These are phyloP conservation scores for Quercus engelmannii DNA, from an alignment of 306 rosid genomes.

Conservation along the genomic window DNA sequence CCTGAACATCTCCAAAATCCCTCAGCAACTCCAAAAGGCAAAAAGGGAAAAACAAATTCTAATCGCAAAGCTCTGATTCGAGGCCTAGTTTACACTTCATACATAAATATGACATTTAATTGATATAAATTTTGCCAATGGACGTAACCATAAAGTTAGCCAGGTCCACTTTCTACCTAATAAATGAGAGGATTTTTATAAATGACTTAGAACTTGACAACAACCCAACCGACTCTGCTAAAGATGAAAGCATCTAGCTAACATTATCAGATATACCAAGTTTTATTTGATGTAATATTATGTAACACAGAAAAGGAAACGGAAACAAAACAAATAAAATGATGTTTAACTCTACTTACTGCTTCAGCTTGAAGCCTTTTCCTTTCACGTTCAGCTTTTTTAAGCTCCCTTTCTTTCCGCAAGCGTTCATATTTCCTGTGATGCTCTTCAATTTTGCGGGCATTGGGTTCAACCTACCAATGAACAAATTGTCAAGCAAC, in stretches of 20 bases:
- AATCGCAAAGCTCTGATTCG: background rate
- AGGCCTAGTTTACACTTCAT: background rate
- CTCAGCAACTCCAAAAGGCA: background rate
- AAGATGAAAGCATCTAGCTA: background rate
- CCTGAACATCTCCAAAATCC: background rate
- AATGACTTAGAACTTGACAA: background rate
- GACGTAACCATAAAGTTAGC: background rate
- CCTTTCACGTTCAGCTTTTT: constrained; percentile 50
- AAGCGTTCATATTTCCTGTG: constrained; percentile 61
- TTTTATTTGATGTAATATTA: background rate
- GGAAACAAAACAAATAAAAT: background rate
- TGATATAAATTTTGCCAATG: background rate
- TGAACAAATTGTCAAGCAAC: constrained; percentile 17
- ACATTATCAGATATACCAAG: background rate
- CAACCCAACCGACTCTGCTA: background rate
- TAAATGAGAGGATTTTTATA: background rate
- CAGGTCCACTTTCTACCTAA: background rate
- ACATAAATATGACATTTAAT: background rate
- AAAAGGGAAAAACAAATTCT: background rate
- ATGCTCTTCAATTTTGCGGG: constrained; percentile 68
- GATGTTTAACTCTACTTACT: constrained; percentile 33
- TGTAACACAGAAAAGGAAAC: background rate
- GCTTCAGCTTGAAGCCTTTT: constrained; percentile 42
- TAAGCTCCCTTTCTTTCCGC: constrained; percentile 53
- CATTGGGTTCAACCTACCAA: constrained; percentile 75